phyloP scores from a whole-genome alignment of 805 yeast species.

The Wickerhamiella siamensis region DNA sequence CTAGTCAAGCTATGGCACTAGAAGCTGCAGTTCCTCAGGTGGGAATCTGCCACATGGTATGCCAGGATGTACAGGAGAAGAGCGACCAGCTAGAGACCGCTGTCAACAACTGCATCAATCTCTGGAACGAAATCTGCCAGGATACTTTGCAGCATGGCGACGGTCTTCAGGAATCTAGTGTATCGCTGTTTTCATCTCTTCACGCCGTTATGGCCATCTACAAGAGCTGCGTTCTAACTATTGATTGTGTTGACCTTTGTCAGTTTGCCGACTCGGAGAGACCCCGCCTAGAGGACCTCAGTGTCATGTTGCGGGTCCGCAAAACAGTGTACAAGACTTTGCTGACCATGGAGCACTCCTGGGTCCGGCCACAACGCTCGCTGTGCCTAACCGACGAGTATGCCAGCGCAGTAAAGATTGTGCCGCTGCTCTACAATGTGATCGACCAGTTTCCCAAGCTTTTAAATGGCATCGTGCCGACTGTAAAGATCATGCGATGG shows the following conservation, averaged over 20 bases:
- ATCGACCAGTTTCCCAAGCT: neutral
- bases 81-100: neutral
- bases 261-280: neutral
- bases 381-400: conserved; percentile 1
- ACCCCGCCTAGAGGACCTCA: conserved; percentile 1
- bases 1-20: neutral
- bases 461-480: neutral
- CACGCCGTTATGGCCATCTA: neutral
- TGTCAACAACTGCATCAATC: neutral
- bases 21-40: neutral
- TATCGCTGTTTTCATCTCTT: neutral
- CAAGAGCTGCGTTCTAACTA: neutral
- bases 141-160: neutral
- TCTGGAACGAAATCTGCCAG: neutral
- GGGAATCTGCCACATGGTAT: neutral
- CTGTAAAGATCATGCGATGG: neutral
- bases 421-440: neutral
- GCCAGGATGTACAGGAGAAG: neutral
- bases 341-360: neutral
- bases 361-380: conserved; percentile 1
- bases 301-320: neutral
- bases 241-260: conserved; percentile 2
- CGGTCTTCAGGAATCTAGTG: neutral
- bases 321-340: neutral
- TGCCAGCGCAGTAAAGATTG: neutral